A percentile compares a stretch with the other conserved stretches of the same genome.
phyloP scores from a whole-genome alignment of 495 filamentous ascomycete genomes.

The Neurospora africana region DNA sequence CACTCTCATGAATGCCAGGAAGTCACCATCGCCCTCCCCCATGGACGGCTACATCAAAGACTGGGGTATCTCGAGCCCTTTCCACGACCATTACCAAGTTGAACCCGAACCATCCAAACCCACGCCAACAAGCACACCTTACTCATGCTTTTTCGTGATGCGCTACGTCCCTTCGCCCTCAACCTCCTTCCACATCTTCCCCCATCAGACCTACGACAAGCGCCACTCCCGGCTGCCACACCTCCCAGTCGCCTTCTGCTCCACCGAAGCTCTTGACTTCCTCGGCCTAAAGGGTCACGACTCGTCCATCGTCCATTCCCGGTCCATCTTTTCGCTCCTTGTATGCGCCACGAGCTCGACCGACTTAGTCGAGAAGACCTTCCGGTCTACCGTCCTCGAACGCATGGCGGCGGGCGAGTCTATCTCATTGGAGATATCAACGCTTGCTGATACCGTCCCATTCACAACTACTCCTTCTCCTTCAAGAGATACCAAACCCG shows the following conservation, averaged over 20 bases:
- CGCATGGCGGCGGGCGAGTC: constrained; percentile 30
- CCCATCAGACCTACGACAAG: neutral
- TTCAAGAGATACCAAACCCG: neutral
- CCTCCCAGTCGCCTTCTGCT: constrained; percentile 19
- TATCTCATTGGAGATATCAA: constrained; percentile 5
- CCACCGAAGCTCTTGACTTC: constrained; percentile 25
- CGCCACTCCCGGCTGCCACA: neutral
- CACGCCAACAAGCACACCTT: constrained; percentile 19
- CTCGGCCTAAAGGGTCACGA: constrained; percentile 30
- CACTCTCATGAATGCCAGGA: neutral
- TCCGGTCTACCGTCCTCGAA: constrained; percentile 28
- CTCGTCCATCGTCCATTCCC: constrained; percentile 26
- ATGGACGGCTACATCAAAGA: neutral
- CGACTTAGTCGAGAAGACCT: constrained; percentile 17
- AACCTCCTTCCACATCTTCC: neutral
- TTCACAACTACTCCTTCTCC: neutral
- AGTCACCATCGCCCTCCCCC: neutral
- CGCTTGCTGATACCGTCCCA: neutral
- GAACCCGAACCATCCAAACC: constrained; percentile 27
- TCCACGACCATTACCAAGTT: neutral
- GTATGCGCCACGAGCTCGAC: constrained; percentile 25
- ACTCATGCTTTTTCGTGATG: constrained; percentile 36
- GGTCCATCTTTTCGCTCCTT: constrained; percentile 42
- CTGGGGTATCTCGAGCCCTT: neutral
- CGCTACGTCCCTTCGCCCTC: constrained; percentile 5